Base-by-base conservation (phyloP, 2,329 filamentous ascomycete genomes). In the Aspergillus luchuensis region DNA sequence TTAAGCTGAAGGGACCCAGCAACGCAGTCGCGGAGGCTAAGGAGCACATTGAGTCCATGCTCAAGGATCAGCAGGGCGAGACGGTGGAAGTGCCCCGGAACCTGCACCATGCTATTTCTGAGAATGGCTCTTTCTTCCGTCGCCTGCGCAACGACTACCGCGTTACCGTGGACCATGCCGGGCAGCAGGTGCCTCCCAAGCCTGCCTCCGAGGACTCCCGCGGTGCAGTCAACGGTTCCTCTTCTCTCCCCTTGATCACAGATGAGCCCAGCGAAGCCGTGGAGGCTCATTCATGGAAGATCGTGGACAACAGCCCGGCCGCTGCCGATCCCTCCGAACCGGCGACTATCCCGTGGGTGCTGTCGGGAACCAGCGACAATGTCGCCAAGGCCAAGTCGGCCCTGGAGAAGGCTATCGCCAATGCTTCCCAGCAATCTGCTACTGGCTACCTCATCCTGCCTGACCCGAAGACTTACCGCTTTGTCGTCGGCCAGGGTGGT, bases 71-170 rank as follows among this genome's bases (percentile, higher is more conserved):
- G 73, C 89, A 95, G 74, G 91, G 91, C 63, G 92, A 95, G 82
- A 95, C 90, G 0, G 78, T 98, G n/a, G 84, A 90, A 68, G 85
- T 99, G 8, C 94, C 95, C 10, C 86, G 88, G 61, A 87, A 88
- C 68, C 82, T 95, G 62, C 95, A 99, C 80, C 91, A 98, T 74
- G 80, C 84, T 61, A 85, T 99, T 67, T 68, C 77, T 8, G 94
- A 97, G 74, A 93, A 94, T 66, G 95, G 94, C 1, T 89, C 92
- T 69, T 91, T 98, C 80, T 97, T 98, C 90, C 91, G 94, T 66
- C 90, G 88, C 70, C 87, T 99, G 45, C 88, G 90, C 66, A 93
- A 88, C 76, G 91, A 97, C 72, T 85, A 91, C 78, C 89, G 91
- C 67, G 92, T 99, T 66, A 95, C 90, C 0, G 90, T 99, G 56